These are phyloP conservation scores for Acacia melanoxylon DNA, from an alignment of 306 rosid species.

Conservation along the genomic window DNA sequence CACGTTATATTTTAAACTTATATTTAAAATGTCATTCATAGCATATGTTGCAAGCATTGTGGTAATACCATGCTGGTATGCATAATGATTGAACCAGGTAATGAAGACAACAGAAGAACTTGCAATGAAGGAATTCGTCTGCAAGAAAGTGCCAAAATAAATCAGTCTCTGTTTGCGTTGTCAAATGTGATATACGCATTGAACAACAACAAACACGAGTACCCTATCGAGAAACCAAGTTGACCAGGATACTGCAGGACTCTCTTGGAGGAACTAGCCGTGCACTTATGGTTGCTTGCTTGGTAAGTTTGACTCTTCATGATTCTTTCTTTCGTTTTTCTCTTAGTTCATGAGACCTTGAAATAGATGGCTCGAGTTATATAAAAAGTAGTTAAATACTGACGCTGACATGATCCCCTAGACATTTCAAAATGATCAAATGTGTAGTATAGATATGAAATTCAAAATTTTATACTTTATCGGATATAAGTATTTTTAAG, in stretches of 20 bases:
- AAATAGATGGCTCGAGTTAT: neutral
- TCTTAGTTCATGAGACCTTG: slow-evolving; percentile 2
- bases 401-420: neutral
- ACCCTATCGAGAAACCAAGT: slow-evolving; percentile 90
- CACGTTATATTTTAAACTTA: neutral
- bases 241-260: slow-evolving; percentile 92
- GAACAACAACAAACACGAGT: slow-evolving; percentile 74
- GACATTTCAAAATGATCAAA: neutral
- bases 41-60: slow-evolving; percentile 13
- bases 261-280: slow-evolving; percentile 87
- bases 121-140: slow-evolving; percentile 91
- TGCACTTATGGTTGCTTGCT: slow-evolving; percentile 90
- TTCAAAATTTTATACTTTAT: neutral
- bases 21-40: neutral
- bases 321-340: neutral
- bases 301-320: slow-evolving; percentile 52
- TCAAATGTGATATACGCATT: slow-evolving; percentile 93
- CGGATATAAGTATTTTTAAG: neutral
- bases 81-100: slow-evolving; percentile 54
- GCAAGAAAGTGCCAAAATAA: slow-evolving; percentile 95
- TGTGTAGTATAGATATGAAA: neutral
- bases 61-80: slow-evolving; percentile 16
- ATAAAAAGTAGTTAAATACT: neutral
- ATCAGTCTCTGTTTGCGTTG: slow-evolving; percentile 85
- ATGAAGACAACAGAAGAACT: slow-evolving; percentile 92